A percentile compares a stretch with the other conserved stretches of the same genome.
Evolutionary conservation across 2,329 filamentous ascomycete genomes (phyloP).

Genomic region (Trichoderma atroviride): DNA sequence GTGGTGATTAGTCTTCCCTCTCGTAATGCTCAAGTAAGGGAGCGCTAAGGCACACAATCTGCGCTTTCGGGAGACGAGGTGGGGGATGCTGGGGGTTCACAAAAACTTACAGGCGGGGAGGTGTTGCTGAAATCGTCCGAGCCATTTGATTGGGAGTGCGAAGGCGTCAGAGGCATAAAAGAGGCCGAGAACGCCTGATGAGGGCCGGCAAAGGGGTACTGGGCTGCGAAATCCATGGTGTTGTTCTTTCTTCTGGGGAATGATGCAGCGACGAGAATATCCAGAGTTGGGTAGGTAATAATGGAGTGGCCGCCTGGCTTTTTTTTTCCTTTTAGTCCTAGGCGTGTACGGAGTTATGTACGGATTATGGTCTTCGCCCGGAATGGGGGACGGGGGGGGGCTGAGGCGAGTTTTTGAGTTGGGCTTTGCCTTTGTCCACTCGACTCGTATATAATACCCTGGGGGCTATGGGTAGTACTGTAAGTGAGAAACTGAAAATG

Average conservation of each 20-base stretch:
- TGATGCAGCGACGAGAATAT: background rate
- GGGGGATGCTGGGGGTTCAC: conserved; percentile 34
- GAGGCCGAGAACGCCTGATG: conserved; percentile 53
- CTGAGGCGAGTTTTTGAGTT: background rate
- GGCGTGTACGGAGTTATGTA: conserved; percentile 16
- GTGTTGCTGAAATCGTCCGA: conserved; percentile 59
- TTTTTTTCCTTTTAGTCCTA: background rate
- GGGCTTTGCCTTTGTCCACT: background rate
- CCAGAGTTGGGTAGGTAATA: background rate
- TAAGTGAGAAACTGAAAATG: background rate
- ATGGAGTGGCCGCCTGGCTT: background rate
- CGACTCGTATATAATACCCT: background rate
- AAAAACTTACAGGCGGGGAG: conserved; percentile 56
- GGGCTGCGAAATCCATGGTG: conserved; percentile 55
- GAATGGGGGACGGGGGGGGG: conserved; percentile 5
- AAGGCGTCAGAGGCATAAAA: conserved; percentile 60
- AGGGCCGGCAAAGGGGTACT: conserved; percentile 50
- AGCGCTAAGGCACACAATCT: conserved; percentile 31
- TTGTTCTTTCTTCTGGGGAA: background rate
- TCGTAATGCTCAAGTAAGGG: conserved; percentile 43
- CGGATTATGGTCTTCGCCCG: background rate
- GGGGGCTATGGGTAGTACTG: background rate
- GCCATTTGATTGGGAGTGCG: conserved; percentile 56
- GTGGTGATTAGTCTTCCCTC: conserved; percentile 24
- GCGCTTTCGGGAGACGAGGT: conserved; percentile 32